Conservation (phyloP, 139 green algal genomes). For the Volvox africanus region DNA sequence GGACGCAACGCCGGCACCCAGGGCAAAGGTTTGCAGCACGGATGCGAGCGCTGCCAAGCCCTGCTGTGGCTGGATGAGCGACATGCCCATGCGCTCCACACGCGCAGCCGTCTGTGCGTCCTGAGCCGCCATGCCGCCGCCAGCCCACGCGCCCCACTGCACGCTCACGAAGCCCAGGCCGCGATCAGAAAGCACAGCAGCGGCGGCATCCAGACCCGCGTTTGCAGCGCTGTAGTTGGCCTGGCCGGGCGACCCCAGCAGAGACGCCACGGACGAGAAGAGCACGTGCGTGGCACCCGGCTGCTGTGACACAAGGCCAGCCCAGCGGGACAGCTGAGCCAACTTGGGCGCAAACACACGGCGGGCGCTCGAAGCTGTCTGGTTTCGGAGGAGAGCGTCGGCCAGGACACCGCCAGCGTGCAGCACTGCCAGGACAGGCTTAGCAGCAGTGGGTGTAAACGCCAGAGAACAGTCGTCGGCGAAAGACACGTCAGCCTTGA, state of each 20-base stretch:
- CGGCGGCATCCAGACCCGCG: constrained; percentile 71
- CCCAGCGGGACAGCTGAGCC: constrained; percentile 20
- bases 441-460: neutral
- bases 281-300: constrained; percentile 54
- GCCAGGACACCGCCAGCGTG: constrained; percentile 75
- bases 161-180: constrained; percentile 69
- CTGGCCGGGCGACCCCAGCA: constrained; percentile 84
- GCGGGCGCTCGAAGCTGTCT: constrained; percentile 59
- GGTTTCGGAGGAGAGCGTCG: constrained; percentile 70
- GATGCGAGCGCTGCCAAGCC: constrained; percentile 29
- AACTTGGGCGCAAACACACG: constrained; percentile 71
- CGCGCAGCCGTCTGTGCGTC: constrained; percentile 60
- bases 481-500: constrained; percentile 29
- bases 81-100: constrained; percentile 73
- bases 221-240: constrained; percentile 89
- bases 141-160: constrained; percentile 89
- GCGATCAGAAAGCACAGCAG: constrained; percentile 23
- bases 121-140: constrained; percentile 67
- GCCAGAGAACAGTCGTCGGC: constrained; percentile 30
- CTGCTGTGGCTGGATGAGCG: constrained; percentile 59
- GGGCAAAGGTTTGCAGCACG: neutral
- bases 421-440: constrained; percentile 58
- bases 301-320: constrained; percentile 36
- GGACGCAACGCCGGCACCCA: neutral
- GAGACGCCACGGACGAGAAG: constrained; percentile 77